Percentiles rank a stretch among this genome's conserved stretches.
These are phyloP conservation scores for Geranium brycei DNA, from an alignment of 345 rosid genomes.

Conservation along the genomic window DNA sequence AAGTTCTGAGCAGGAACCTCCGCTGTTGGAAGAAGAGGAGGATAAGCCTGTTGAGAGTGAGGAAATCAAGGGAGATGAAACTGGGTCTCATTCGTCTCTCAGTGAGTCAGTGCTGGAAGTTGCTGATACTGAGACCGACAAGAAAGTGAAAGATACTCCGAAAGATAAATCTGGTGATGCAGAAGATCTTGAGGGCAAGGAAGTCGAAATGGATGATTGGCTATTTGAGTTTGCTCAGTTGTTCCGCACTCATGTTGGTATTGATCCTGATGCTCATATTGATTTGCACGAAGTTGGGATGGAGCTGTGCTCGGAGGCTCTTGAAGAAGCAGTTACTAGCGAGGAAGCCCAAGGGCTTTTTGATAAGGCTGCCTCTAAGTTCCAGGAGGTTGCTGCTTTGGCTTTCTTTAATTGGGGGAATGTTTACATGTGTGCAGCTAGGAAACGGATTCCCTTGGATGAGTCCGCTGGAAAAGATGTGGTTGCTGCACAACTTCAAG, in stretches of 20 bases:
- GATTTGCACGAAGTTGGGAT: conserved; percentile 94
- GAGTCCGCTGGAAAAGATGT: conserved; percentile 66
- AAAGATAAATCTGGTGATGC: conserved; percentile 41
- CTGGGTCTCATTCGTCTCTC: conserved; percentile 36
- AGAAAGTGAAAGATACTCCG: conserved; percentile 32
- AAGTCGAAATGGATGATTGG: conserved; percentile 97
- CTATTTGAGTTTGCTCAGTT: conserved; percentile 92
- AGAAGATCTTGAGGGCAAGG: conserved; percentile 69
- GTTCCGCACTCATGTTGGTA: conserved; percentile 76
- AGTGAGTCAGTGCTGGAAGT: conserved; percentile 36
- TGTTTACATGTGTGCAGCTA: conserved; percentile 96
- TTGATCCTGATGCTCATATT: conserved; percentile 92
- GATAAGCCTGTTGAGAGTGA: conserved; percentile 52
- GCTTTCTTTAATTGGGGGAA: conserved; percentile 99
- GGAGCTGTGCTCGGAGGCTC: conserved; percentile 97
- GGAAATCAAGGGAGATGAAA: conserved; percentile 49
- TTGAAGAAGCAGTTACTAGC: conserved; percentile 88
- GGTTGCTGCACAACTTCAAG: conserved; percentile 57
- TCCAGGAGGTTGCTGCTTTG: conserved; percentile 94
- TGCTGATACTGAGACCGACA: conserved; percentile 37
- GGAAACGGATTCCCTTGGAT: conserved; percentile 86
- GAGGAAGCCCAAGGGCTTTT: conserved; percentile 80
- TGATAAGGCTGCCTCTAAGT: conserved; percentile 85
- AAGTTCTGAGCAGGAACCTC: conserved; percentile 82
- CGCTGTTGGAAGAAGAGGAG: conserved; percentile 44